These are phyloP conservation scores for Lasiosphaeria hispida DNA, from an alignment of 495 filamentous ascomycete genomes.

Conservation along the genomic window DNA sequence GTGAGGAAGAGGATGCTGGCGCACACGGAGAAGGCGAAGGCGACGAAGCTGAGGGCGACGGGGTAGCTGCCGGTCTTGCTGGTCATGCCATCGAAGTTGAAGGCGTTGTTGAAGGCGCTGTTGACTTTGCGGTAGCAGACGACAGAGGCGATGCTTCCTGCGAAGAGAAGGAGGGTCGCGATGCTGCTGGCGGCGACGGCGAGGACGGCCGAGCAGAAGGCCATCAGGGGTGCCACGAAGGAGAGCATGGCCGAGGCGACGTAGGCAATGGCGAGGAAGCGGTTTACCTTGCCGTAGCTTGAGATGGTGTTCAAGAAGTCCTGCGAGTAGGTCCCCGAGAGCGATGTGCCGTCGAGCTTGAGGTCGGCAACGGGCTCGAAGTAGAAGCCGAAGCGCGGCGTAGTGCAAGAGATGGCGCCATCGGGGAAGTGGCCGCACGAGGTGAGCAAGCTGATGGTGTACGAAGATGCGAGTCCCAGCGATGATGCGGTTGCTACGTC, in stretches of 20 bases:
- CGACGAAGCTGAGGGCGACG: constrained; percentile 29
- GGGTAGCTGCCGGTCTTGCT: constrained; percentile 21
- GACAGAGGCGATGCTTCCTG: constrained; percentile 26
- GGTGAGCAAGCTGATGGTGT: constrained; percentile 35
- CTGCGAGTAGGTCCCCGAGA: constrained; percentile 20
- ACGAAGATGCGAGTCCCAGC: constrained; percentile 31
- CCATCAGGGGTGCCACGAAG: constrained; percentile 22
- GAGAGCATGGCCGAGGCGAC: constrained; percentile 27
- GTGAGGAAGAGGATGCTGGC: constrained; percentile 17
- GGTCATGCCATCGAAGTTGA: constrained; percentile 25
- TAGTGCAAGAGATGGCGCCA: constrained; percentile 25
- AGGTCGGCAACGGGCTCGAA: constrained; percentile 37
- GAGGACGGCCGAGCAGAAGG: constrained; percentile 19
- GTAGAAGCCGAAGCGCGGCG: constrained; percentile 28
- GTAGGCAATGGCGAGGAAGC: constrained; percentile 32
- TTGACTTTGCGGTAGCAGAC: constrained; percentile 25
- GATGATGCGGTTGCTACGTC: constrained; percentile 23
- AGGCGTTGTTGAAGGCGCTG: constrained; percentile 27
- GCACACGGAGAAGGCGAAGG: constrained; percentile 21
- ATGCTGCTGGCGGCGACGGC: constrained; percentile 23
- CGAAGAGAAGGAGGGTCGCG: constrained; percentile 28
- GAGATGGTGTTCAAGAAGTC: constrained; percentile 23
- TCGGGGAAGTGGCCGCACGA: constrained; percentile 29
- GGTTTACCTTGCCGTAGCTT: constrained; percentile 24
- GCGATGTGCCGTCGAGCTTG: constrained; percentile 26